phyloP scores from a whole-genome alignment of 2,329 filamentous ascomycete species.

The Podosphaera fusca region DNA sequence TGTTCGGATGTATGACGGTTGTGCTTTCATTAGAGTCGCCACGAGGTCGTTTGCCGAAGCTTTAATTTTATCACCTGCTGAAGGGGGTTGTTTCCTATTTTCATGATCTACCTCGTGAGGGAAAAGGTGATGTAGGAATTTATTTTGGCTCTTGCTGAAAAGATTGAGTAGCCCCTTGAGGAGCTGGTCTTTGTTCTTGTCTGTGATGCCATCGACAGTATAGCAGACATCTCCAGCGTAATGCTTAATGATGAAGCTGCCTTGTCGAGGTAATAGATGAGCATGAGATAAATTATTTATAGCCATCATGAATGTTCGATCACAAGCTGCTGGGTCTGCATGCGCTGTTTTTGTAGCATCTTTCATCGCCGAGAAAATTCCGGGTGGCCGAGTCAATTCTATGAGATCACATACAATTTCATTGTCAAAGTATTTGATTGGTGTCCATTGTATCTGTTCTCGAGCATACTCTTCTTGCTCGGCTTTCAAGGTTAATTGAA shows the following conservation, averaged over 20 bases:
- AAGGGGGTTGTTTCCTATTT: slow-evolving; percentile 81
- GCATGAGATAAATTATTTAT: slow-evolving; percentile 79
- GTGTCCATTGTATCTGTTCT: slow-evolving; percentile 95
- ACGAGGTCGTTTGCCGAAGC: slow-evolving; percentile 86
- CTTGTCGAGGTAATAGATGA: slow-evolving; percentile 77
- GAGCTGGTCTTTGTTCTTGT: slow-evolving; percentile 97
- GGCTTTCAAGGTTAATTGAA: slow-evolving; percentile 84
- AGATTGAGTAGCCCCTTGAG: slow-evolving; percentile 83
- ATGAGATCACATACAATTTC: slow-evolving; percentile 96
- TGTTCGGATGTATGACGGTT: slow-evolving; percentile 92
- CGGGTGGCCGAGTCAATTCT: slow-evolving; percentile 71
- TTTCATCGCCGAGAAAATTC: slow-evolving; percentile 87
- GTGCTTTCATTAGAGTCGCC: slow-evolving; percentile 86
- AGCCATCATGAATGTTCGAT: slow-evolving; percentile 85
- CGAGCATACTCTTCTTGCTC: slow-evolving; percentile 94
- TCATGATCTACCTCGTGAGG: slow-evolving; percentile 86
- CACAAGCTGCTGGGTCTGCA: slow-evolving; percentile 79
- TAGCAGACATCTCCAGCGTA: slow-evolving; percentile 95
- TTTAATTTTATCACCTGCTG: slow-evolving; percentile 90
- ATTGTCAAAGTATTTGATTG: slow-evolving; percentile 98
- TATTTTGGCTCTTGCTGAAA: slow-evolving; percentile 61
- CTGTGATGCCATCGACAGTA: slow-evolving; percentile 85
- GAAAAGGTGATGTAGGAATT: slow-evolving; percentile 73
- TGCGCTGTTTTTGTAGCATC: slow-evolving; percentile 97
- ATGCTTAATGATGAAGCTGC: slow-evolving; percentile 95